Base-by-base conservation (phyloP, 202 grass and related monocot genomes). In the Carex sylvatica region DNA sequence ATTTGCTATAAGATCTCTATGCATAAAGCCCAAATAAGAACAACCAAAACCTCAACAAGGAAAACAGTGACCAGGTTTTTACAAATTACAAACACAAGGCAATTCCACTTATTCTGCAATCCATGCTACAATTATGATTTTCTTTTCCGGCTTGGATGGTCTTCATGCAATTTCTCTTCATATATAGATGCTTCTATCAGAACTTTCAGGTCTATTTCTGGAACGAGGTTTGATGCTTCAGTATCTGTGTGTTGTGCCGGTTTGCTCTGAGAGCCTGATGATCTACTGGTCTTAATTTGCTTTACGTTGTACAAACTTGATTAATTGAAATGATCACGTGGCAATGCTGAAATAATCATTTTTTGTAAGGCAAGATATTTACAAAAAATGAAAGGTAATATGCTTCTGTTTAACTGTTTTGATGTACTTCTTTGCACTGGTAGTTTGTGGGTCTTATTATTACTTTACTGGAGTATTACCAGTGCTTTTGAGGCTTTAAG, bases 91-190 rank as follows among this genome's bases (percentile, higher is more conserved):
- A n/a, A 44, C 52, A 91, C 70, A 85, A 64, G 18, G 60, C 66
- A 83, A 80, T 65, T 33, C 62, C 55, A 63, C 83, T 85, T 91
- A 93, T 91, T 86, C 51, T 56, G 62, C 67, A 79, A 88, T 87
- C 51, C 53, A 30, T 63, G 71, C 47, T 58, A 60, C 80, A 73
- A 47, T 84, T 67, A 74, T 22, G n/a, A 61, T 82, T 71, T 77
- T 82, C 49, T 65, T 94, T 67, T 80, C 80, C 86, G 79, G 74
- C 11, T 83, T 75, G 64, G 26, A 61, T 68, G 14, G 61, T 75
- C 72, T 68, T 10, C 61, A 84, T 83, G 80, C 44, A 73, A 36
- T 74, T 87, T 79, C 60, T 89, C 54, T 51, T 71, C 18, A 71
- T 86, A n/a, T n/a, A n/a, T n/a, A 15, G 80, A 68, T 70, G 20